phyloP scores from a whole-genome alignment of 2,329 filamentous ascomycete species.

The Rhytidhysteron rufulum region DNA sequence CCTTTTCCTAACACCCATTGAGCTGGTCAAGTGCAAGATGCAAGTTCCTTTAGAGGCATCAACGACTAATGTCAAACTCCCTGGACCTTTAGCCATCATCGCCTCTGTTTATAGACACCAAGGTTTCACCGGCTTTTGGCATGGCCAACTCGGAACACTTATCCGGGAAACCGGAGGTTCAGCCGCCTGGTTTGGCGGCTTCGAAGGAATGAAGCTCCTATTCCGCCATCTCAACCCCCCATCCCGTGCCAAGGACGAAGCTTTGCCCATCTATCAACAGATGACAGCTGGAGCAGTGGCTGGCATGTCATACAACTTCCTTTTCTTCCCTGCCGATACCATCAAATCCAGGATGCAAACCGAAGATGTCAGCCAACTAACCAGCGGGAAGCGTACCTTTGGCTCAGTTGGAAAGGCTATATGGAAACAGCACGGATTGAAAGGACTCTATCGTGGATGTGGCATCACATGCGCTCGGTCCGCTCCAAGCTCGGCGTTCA shows the following conservation, averaged over 20 bases:
- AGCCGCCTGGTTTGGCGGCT: constrained; percentile 85
- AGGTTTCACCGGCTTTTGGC: constrained; percentile 86
- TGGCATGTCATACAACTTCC: constrained; percentile 92
- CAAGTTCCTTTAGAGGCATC: constrained; percentile 62
- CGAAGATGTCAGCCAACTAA: constrained; percentile 58
- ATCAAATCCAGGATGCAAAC: constrained; percentile 98
- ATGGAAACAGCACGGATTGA: constrained; percentile 79
- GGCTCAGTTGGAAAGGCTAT: constrained; percentile 65
- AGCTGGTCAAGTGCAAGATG: constrained; percentile 98
- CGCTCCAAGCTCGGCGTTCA: constrained; percentile 94
- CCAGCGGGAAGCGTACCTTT: constrained; percentile 62
- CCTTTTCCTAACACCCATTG: constrained; percentile 86
- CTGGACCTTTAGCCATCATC: constrained; percentile 68
- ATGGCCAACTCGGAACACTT: constrained; percentile 87
- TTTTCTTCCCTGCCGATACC: constrained; percentile 96
- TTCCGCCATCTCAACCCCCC: constrained; percentile 53
- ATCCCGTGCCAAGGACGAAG: constrained; percentile 44
- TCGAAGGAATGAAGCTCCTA: constrained; percentile 56
- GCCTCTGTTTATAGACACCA: constrained; percentile 76
- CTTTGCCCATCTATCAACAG: constrained; percentile 79
- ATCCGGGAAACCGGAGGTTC: constrained; percentile 91
- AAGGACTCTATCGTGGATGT: constrained; percentile 87
- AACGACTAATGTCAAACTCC: constrained; percentile 43
- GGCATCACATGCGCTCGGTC: constrained; percentile 86
- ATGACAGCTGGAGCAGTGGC: constrained; percentile 82